Evolutionary conservation across 73 alveolate genomes (phyloP).

Genomic region (Tetrahymena malaccensis): DNA sequence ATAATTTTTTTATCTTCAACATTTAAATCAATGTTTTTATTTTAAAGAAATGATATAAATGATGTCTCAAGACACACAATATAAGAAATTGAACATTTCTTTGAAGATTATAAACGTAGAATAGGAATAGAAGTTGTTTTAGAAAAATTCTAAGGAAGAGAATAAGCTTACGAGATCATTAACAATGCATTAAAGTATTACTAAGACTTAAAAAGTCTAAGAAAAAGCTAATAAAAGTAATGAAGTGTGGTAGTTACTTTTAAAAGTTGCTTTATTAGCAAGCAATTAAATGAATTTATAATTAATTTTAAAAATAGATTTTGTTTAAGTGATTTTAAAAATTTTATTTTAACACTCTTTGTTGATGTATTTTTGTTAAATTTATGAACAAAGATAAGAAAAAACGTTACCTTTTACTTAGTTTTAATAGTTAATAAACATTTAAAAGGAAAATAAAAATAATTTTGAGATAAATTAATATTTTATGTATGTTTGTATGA

Average conservation of each 20-base stretch:
- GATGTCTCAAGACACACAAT: background rate
- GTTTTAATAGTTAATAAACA: no score
- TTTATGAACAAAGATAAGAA: no score
- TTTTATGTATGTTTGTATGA: no score
- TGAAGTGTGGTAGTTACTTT: background rate
- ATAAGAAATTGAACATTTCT: background rate
- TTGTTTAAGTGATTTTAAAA: no score
- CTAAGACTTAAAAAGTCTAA: background rate
- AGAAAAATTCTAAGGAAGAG: background rate
- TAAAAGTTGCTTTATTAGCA: background rate
- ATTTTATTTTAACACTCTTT: no score
- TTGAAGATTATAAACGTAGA: background rate
- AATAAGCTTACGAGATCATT: background rate
- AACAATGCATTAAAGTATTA: background rate
- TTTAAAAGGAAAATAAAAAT: no score
- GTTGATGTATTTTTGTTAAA: no score
- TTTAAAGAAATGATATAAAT: background rate
- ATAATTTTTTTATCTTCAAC: no score
- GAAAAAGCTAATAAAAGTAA: background rate
- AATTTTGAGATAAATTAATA: no score
- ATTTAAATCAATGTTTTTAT: background rate
- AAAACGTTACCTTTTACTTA: no score
- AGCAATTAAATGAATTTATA: no score
- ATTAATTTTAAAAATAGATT: no score
- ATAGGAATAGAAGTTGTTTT: background rate